Base-by-base conservation (phyloP, 495 filamentous ascomycete species). In the Tuber umbilicatum region DNA sequence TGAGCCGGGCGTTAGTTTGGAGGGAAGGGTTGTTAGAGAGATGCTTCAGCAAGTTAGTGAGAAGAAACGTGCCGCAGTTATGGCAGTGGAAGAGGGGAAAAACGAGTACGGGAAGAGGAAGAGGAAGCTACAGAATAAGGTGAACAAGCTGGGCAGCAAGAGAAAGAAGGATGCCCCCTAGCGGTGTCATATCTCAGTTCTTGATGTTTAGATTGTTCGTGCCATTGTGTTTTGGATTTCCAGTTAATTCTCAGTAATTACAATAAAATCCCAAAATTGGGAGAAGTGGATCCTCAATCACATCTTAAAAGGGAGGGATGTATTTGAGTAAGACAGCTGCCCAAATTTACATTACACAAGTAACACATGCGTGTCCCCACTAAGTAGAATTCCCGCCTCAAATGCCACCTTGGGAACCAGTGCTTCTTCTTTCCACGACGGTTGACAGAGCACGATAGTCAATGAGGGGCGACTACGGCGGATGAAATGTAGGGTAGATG, bases 31-130 rank as follows among this genome's bases (percentile, higher is more conserved):
- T 40, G 86, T 95, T 38, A 86, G 91, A 71, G 93, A 94, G 70
- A 88, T 89, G 69, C 84, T 99, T 82, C 97, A 97, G 87, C 84
- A 91, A 67, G 94, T 99, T 19, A 90, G 92, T 19, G 90, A 93
- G 84, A 94, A 93, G 86, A 98, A 97, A 86, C 86, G 94, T 70
- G 91, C 96, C 83, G 96, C 94, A 4, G 78, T 91, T 81, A 83
- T 97, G 73, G 92, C 94, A 84, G 92, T 98, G 82, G 95, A 97
- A 78, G 94, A 98, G 85, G 90, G 91, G 6, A 89, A 91, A 78
- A 94, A 97, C 83, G 92, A 97, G 38, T 87, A 87, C 50, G 92
- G 92, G 16, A 92, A 92, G 85, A 86, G 91, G 80, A 91, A 88
- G 83, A 86, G 86, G 81, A 87, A 86, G 60, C 87, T 89, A 85